Evolutionary conservation across 2,329 filamentous ascomycete genomes (phyloP), one percentile per base, ranked within the genome.

Genomic region (Emericellopsis atlantica): DNA sequence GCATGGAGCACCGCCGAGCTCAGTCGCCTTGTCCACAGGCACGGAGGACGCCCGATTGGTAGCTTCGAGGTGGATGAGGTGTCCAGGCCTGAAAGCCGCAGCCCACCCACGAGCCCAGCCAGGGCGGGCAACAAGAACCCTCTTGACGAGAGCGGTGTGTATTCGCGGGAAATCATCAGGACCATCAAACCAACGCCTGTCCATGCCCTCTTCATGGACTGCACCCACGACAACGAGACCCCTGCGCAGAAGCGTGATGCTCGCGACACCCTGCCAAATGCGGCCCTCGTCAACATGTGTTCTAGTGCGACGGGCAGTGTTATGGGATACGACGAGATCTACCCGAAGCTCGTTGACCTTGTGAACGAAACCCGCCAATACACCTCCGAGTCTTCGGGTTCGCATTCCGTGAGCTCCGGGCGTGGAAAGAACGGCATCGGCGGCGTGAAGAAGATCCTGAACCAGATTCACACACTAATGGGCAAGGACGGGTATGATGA

Each of bases 201-300:
- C 0, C 89, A 95, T 49, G 92, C 90, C 1, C 67, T 98, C 1
- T 95, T 98, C 62, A 96, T 96, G 88, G 93, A 98, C 58, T 98
- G 93, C 61, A 98, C 93, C 0, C 92, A 98, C 59, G 92, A 98
- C 64, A 98, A 98, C 52, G 90, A 98, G 63, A 84, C 87, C 2
- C 92, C 92, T 1, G 86, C 90, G 1, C 90, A 98, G 61, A 95
- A 95, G 61, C 76, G 93, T 33, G 89, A 95, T 57, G 89, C 89
- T 40, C 78, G 88, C 44, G 93, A 98, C 56, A 96, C 92, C 0
- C 70, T 98, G 9, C 85, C 93, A 7, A 96, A 93, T 54, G 89
- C 90, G 39, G 92, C 92, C 5, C 71, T 98, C 4, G 90, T 96
- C 32, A 84, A 81, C 55, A 95, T 98, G 89, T 98, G 93, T 59